Percentiles rank a stretch among this genome's conserved stretches.
These are phyloP conservation scores for Trametes coccinea DNA, from an alignment of 768 basidiomycete genomes.

Conservation along the genomic window DNA sequence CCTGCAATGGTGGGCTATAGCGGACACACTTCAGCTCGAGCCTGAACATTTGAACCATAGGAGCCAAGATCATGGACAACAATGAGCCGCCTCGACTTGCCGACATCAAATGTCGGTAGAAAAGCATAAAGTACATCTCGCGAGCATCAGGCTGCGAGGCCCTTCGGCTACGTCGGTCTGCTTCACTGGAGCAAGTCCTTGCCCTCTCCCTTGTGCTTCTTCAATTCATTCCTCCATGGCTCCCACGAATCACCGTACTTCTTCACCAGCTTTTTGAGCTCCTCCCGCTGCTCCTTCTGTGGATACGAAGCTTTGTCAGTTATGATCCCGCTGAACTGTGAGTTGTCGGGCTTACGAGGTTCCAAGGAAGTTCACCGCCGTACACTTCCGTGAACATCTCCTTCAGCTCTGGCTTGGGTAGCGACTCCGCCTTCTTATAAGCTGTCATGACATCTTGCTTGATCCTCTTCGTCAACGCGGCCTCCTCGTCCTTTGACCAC, in stretches of 20 bases:
- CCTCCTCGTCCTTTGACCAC: constrained; percentile 82
- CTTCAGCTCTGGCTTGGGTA: constrained; percentile 68
- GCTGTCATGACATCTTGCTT: constrained; percentile 76
- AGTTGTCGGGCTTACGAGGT: constrained; percentile 56
- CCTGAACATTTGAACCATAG: too few relatives aligned
- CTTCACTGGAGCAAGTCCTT: constrained; percentile 40
- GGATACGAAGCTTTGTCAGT: constrained; percentile 3
- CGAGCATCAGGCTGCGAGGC: not conserved
- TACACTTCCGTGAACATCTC: constrained; percentile 89
- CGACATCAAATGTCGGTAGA: not conserved
- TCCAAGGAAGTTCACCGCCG: constrained; percentile 82
- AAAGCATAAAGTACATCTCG: not conserved
- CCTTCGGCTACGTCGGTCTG: constrained; percentile 4
- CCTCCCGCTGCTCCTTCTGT: constrained; percentile 82
- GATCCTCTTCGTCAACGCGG: constrained; percentile 62
- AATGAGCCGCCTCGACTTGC: too few relatives aligned
- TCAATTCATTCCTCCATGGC: constrained; percentile 80
- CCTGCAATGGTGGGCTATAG: too few relatives aligned
- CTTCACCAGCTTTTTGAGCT: constrained; percentile 67
- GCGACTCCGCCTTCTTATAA: constrained; percentile 74
- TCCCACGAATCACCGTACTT: constrained; percentile 90
- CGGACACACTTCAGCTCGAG: too few relatives aligned
- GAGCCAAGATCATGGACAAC: too few relatives aligned
- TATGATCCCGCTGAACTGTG: not conserved
- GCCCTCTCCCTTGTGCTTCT: constrained; percentile 73